Percentiles rank a stretch among this genome's conserved stretches.
These are phyloP conservation scores for Umbelopsis sp. DNA, from an alignment of 371 early-diverging fungal species.

Conservation along the genomic window DNA sequence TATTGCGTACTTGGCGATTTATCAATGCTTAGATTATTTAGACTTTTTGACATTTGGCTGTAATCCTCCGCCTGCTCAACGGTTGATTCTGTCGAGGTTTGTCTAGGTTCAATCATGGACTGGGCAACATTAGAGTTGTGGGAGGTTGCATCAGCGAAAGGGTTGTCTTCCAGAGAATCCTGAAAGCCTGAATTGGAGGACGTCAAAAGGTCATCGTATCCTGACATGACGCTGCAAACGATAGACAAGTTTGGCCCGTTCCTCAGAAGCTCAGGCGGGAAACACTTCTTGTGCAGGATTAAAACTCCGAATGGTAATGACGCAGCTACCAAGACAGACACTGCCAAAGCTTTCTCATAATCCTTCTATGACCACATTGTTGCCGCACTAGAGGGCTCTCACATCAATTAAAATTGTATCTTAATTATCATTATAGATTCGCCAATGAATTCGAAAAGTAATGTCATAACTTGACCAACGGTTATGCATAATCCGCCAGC, in stretches of 20 bases:
- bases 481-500: too few species aligned
- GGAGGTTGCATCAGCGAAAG: slow-evolving; percentile 42
- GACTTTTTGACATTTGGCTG: slow-evolving; percentile 13
- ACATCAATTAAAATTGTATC: too few species aligned
- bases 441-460: too few species aligned
- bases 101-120: slow-evolving; percentile 5
- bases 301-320: too few species aligned
- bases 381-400: not conserved
- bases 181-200: slow-evolving; percentile 19
- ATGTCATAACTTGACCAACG: too few species aligned
- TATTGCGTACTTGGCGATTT: not conserved
- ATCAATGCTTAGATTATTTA: slow-evolving; percentile 13
- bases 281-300: too few species aligned
- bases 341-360: not conserved
- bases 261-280: too few species aligned
- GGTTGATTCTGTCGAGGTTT: not conserved
- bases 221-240: slow-evolving; percentile 7
- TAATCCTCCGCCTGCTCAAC: slow-evolving; percentile 2
- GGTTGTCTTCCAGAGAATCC: slow-evolving; percentile 40
- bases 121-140: slow-evolving; percentile 15
- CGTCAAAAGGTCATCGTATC: not conserved
- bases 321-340: too few species aligned
- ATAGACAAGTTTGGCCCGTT: not conserved
- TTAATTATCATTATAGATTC: too few species aligned
- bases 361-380: not conserved